These are phyloP conservation scores for Ganoderma sinense DNA, from an alignment of 1,284 basidiomycete species.

Conservation along the genomic window DNA sequence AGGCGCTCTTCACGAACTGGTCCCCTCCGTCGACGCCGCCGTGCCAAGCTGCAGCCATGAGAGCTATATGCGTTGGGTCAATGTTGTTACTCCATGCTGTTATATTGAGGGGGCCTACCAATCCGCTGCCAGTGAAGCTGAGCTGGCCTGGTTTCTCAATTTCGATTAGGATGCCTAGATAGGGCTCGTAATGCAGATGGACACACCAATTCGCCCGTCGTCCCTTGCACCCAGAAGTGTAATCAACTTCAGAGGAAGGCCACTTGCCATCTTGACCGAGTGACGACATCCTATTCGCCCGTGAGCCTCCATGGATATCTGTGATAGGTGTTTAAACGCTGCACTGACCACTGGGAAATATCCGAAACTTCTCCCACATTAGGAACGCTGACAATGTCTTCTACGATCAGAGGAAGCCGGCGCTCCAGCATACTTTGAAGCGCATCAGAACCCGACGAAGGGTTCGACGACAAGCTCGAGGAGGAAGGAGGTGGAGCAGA, in stretches of 20 bases:
- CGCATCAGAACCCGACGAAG: constrained; percentile 10
- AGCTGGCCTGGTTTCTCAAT: constrained; percentile 50
- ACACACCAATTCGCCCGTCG: constrained; percentile 65
- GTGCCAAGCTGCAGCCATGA: constrained; percentile 63
- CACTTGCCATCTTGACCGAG: constrained; percentile 60
- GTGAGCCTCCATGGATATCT: background rate
- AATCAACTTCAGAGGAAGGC: constrained; percentile 61
- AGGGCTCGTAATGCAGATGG: background rate
- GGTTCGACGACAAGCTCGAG: background rate
- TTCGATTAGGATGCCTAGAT: background rate
- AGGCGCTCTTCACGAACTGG: constrained; percentile 48
- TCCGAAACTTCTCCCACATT: constrained; percentile 18
- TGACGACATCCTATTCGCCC: constrained; percentile 47
- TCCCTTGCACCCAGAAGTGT: constrained; percentile 64
- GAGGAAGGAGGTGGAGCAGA: background rate
- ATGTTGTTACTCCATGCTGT: background rate
- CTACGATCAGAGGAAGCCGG: constrained; percentile 13
- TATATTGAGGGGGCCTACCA: constrained; percentile 45
- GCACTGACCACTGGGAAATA: constrained; percentile 30
- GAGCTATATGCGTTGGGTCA: background rate
- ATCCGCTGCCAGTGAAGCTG: constrained; percentile 68
- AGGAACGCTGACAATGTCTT: constrained; percentile 9
- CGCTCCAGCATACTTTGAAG: constrained; percentile 29
- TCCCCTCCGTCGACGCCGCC: constrained; percentile 50
- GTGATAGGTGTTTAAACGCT: background rate